Evolutionary conservation across 2,329 filamentous ascomycete species (phyloP).

Genomic region (Penicillium rolfsii): DNA sequence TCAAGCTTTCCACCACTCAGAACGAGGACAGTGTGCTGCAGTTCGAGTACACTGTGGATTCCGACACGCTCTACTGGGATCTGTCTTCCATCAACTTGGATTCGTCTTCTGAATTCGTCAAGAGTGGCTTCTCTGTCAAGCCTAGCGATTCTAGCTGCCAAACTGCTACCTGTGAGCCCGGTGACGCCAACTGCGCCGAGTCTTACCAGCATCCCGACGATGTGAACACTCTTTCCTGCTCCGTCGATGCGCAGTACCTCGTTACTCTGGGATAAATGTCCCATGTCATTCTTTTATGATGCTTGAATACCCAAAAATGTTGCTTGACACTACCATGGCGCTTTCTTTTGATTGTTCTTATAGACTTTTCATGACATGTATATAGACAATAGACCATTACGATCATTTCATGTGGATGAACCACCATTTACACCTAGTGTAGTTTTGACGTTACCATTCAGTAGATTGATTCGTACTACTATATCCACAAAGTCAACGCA

Average conservation of each 20-base stretch:
- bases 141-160: constrained; percentile 37
- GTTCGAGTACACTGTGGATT: constrained; percentile 41
- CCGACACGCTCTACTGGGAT: constrained; percentile 42
- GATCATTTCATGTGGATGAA: background rate
- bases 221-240: constrained; percentile 40
- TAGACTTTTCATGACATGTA: background rate
- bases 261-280: constrained; percentile 38
- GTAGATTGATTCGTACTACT: background rate
- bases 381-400: background rate
- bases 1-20: constrained; percentile 38
- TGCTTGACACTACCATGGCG: background rate
- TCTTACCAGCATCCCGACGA: constrained; percentile 43
- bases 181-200: constrained; percentile 37
- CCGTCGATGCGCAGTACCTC: constrained; percentile 30
- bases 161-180: constrained; percentile 35
- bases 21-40: constrained; percentile 25
- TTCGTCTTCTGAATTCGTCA: constrained; percentile 36
- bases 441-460: background rate
- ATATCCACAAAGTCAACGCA: too few species aligned
- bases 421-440: background rate
- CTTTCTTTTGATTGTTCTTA: background rate
- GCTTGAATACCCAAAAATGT: background rate
- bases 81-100: constrained; percentile 43
- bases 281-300: constrained; percentile 8
- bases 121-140: constrained; percentile 36